Evolutionary conservation across 192 early-diverging fungal genomes (phyloP).

Genomic region (Endogone sp.): DNA sequence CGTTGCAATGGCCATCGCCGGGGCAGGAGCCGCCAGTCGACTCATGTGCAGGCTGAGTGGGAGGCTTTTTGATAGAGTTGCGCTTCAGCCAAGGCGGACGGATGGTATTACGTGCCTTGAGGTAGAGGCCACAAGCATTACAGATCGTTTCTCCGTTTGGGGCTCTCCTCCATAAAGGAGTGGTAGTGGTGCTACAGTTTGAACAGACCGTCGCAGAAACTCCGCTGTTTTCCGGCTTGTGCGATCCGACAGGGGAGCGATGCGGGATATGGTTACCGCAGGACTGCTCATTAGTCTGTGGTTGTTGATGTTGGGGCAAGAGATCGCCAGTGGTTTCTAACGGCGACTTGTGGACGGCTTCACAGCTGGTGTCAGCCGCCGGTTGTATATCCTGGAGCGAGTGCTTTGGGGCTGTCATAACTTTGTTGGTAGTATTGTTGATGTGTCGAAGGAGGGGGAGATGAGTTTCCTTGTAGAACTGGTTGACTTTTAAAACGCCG

Average conservation of each 20-base stretch:
- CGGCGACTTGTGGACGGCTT: too few relatives aligned
- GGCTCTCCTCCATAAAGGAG: constrained; percentile 89
- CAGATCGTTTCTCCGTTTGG: constrained; percentile 90
- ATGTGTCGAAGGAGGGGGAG: too few relatives aligned
- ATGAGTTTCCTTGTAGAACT: too few relatives aligned
- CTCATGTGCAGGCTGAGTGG: constrained; percentile 11
- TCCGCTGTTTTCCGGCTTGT: constrained; percentile 28
- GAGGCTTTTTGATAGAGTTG: constrained; percentile 29
- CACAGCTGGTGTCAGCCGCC: too few relatives aligned
- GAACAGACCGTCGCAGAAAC: constrained; percentile 60
- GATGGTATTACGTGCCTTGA: constrained; percentile 50
- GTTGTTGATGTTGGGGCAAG: too few relatives aligned
- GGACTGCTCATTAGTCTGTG: neutral
- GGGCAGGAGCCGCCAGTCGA: constrained; percentile 58
- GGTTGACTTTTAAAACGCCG: too few relatives aligned
- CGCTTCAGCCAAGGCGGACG: constrained; percentile 56
- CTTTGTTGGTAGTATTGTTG: too few relatives aligned
- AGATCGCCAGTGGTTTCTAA: too few relatives aligned
- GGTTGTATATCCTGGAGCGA: too few relatives aligned
- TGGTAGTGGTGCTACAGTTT: constrained; percentile 89
- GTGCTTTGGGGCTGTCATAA: too few relatives aligned
- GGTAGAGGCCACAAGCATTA: constrained; percentile 85
- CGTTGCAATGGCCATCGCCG: constrained; percentile 74
- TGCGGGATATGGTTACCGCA: neutral
- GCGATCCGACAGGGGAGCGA: neutral